Conservation (phyloP, 495 filamentous ascomycete species). For the Xeromyces bisporus region DNA sequence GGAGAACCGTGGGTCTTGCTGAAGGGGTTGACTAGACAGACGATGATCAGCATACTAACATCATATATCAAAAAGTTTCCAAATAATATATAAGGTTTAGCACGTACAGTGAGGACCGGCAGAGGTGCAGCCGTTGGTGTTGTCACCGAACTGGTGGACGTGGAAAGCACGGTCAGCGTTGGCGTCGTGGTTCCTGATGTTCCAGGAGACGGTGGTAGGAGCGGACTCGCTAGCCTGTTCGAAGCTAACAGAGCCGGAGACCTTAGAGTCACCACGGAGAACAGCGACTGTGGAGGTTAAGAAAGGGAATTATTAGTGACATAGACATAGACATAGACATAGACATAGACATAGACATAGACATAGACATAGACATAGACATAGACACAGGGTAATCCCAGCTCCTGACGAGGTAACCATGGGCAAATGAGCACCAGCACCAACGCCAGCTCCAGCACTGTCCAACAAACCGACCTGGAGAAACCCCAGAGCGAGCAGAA, state of each 20-base stretch:
- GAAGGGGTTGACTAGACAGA: constrained; percentile 70
- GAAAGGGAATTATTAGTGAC: neutral
- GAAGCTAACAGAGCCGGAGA: constrained; percentile 84
- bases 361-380: too few species aligned
- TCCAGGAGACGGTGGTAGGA: constrained; percentile 75
- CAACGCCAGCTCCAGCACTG: too few species aligned
- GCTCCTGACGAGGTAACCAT: too few species aligned
- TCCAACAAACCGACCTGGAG: too few species aligned
- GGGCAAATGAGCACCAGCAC: too few species aligned
- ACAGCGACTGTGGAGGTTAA: constrained; percentile 52
- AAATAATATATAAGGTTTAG: too few species aligned
- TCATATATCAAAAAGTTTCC: neutral
- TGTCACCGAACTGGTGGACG: constrained; percentile 97
- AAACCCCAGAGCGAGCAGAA: constrained; percentile 4
- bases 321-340: neutral
- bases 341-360: too few species aligned
- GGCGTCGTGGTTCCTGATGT: constrained; percentile 82
- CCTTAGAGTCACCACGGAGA: constrained; percentile 89
- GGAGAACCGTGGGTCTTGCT: constrained; percentile 84
- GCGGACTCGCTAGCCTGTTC: constrained; percentile 69
- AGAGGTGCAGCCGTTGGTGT: constrained; percentile 98
- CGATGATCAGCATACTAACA: neutral
- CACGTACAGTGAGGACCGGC: constrained; percentile 87
- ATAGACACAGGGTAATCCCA: too few species aligned
- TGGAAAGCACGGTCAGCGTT: constrained; percentile 95